Evolutionary conservation across 2,329 filamentous ascomycete genomes (phyloP).

Genomic region (Penicillium sp.): DNA sequence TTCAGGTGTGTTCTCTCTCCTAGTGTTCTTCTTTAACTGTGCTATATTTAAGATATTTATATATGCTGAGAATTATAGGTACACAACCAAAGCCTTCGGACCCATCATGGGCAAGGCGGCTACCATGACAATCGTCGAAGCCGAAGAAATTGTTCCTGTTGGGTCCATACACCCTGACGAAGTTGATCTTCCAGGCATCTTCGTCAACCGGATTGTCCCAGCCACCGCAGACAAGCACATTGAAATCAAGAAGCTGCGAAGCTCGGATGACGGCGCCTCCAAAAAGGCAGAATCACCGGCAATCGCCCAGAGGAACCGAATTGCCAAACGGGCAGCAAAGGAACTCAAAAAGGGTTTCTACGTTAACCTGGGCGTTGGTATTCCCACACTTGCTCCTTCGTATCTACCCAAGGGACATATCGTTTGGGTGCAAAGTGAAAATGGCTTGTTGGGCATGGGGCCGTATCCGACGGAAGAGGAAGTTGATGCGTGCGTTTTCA

Average conservation of each 20-base stretch:
- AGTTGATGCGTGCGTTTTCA: conserved; percentile 58
- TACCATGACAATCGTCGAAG: conserved; percentile 85
- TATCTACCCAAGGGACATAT: conserved; percentile 76
- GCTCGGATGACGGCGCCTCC: conserved; percentile 70
- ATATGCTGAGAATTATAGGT: conserved; percentile 28
- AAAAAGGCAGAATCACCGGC: conserved; percentile 60
- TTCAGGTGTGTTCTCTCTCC: conserved; percentile 60
- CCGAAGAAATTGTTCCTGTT: conserved; percentile 85
- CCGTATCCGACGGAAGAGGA: conserved; percentile 68
- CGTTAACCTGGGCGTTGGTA: conserved; percentile 84
- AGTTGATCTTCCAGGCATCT: conserved; percentile 84
- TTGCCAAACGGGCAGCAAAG: conserved; percentile 72
- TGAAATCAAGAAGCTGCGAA: conserved; percentile 73
- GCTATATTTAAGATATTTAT: background rate
- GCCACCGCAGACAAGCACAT: conserved; percentile 75
- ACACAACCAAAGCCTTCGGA: conserved; percentile 72
- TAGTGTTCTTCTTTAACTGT: background rate
- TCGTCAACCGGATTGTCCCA: conserved; percentile 84
- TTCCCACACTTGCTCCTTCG: conserved; percentile 84
- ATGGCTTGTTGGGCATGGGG: conserved; percentile 70
- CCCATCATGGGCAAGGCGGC: conserved; percentile 80
- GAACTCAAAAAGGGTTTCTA: conserved; percentile 88
- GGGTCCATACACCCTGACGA: conserved; percentile 80
- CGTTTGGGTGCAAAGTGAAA: conserved; percentile 77
- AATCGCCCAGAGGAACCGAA: conserved; percentile 72